Conservation (phyloP, 139 green algal genomes). For the Coelastrella sp. region DNA sequence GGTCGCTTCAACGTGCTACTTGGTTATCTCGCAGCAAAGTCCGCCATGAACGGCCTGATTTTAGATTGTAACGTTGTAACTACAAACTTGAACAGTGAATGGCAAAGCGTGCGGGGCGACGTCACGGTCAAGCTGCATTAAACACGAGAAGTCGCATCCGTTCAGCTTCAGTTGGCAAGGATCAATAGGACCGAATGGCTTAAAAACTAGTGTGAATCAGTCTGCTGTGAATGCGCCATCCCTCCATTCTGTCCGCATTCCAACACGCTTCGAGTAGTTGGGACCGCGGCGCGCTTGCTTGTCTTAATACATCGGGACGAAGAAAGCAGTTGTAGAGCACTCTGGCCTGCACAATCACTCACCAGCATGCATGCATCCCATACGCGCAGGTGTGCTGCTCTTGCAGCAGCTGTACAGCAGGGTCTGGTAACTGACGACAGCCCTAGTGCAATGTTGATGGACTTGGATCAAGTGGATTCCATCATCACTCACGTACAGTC, state of each 20-base stretch:
- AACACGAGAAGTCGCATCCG: too few species aligned
- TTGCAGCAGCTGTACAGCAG: neutral
- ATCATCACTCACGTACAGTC: constrained; percentile 27
- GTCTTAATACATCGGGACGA: neutral
- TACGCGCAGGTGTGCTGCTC: constrained; percentile 2
- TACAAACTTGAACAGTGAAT: too few species aligned
- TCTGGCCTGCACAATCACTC: neutral
- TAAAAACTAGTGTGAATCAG: too few species aligned
- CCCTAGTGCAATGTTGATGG: constrained; percentile 49
- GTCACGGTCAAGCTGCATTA: too few species aligned
- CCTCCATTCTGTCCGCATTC: too few species aligned
- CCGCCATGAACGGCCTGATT: too few species aligned
- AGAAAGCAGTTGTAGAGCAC: neutral
- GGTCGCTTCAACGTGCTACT: neutral
- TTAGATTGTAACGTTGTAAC: too few species aligned
- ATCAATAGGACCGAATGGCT: too few species aligned
- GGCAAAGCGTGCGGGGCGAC: too few species aligned
- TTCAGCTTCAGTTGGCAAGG: too few species aligned
- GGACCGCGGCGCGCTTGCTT: neutral
- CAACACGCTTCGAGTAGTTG: neutral
- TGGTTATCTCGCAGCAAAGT: too few species aligned
- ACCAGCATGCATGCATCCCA: constrained; percentile 19
- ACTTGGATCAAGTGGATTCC: constrained; percentile 43
- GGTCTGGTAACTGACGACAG: constrained; percentile 27
- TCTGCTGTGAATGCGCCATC: too few species aligned